Conservation (phyloP, 2,329 filamentous ascomycete genomes). For the Ilyonectria mors-panacis region DNA sequence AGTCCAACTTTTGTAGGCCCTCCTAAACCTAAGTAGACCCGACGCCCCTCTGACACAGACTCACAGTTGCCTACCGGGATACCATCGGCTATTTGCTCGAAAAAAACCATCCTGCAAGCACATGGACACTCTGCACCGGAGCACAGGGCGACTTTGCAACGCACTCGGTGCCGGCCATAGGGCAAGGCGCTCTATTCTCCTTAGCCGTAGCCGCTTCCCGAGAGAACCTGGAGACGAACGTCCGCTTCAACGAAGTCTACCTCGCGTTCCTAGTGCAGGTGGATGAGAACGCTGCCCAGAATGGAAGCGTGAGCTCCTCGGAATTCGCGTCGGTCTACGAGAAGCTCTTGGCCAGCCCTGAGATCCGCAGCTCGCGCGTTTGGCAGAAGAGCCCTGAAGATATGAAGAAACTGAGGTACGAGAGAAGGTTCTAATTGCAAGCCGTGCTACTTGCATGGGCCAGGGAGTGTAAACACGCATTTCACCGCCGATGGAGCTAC, state of each 20-base stretch:
- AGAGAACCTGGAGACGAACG: conserved; percentile 48
- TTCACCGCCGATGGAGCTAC: no score
- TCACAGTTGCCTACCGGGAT: conserved; percentile 44
- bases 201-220: conserved; percentile 50
- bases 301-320: no score
- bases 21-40: no score
- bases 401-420: no score
- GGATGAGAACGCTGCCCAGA: not conserved
- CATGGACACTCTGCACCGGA: conserved; percentile 52
- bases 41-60: no score
- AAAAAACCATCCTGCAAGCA: not conserved
- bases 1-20: conserved; percentile 50
- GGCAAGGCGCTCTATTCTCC: conserved; percentile 56
- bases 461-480: no score
- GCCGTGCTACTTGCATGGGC: no score
- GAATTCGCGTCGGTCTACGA: no score
- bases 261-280: conserved; percentile 49
- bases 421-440: no score
- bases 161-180: conserved; percentile 45
- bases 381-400: no score
- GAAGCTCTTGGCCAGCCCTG: no score
- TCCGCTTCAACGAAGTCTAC: conserved; percentile 59
- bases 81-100: not conserved
- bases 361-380: no score
- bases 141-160: conserved; percentile 45